Evolutionary conservation across 1,139 yeast species (phyloP).

Genomic region (Saccharomycopsis hybrid): DNA sequence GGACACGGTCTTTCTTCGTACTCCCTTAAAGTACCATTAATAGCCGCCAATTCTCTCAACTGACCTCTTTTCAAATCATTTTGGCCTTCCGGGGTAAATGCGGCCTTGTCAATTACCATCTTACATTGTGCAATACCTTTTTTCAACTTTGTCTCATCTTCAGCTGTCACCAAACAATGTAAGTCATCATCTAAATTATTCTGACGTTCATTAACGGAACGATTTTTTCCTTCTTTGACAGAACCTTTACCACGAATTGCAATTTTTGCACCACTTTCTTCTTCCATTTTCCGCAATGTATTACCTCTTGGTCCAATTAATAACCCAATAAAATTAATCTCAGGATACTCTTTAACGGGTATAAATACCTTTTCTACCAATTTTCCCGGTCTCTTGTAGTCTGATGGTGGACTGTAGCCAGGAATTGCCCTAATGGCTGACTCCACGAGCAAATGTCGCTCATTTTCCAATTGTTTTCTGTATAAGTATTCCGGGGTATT

Average conservation of each 20-base stretch:
- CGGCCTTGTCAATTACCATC: constrained; percentile 73
- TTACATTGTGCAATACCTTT: constrained; percentile 72
- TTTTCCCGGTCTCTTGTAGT: constrained; percentile 65
- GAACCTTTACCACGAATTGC: constrained; percentile 94
- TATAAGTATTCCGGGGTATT: constrained; percentile 77
- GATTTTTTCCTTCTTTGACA: constrained; percentile 80
- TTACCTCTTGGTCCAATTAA: constrained; percentile 94
- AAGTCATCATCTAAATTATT: constrained; percentile 68
- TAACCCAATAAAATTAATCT: constrained; percentile 86
- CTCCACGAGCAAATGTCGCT: constrained; percentile 72
- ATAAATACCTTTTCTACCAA: constrained; percentile 78
- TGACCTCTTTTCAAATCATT: constrained; percentile 90
- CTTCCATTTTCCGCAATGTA: constrained; percentile 74
- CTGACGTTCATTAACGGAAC: constrained; percentile 36
- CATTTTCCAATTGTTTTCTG: constrained; percentile 59
- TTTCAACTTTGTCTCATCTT: constrained; percentile 68
- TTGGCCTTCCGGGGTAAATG: constrained; percentile 86
- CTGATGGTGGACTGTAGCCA: constrained; percentile 74
- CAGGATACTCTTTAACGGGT: constrained; percentile 85
- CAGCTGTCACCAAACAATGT: constrained; percentile 85
- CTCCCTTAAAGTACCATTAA: constrained; percentile 91
- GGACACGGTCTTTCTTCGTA: constrained; percentile 64
- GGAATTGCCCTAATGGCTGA: constrained; percentile 67
- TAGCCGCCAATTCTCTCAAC: constrained; percentile 81
- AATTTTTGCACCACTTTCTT: constrained; percentile 64